Evolutionary conservation across 768 basidiomycete genomes (phyloP), one percentile per base, ranked within the genome.

Genomic region (Leccinum ochraceum): DNA sequence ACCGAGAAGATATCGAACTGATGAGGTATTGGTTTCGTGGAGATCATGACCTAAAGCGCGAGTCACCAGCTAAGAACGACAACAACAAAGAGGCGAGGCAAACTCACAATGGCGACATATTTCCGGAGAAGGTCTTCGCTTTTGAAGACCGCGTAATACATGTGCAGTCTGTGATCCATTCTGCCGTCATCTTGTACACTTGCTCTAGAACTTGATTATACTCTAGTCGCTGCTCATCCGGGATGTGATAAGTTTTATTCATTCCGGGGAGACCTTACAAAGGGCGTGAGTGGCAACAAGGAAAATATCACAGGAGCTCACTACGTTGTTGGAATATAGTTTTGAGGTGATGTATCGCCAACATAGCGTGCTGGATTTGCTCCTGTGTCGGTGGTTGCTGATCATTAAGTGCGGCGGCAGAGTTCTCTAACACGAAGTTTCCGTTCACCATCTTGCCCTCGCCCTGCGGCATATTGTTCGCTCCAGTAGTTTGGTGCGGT

Each of bases 21-120:
- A 98, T 69, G 86, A 96, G 69, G 96, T 98, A 1, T 85, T 92
- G 66, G 89, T 98, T 39, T 80, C 92, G 13, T 98, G 96, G 96
- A 80, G 95, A 66, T 81, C 53, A 42, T 74, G 51, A 66, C 78
- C 84, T 83, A 60, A 58, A 59, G 32, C 39, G 6, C 53, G 57
- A 39, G 59, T 55, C 50, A 66, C 58, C 54, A 32, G 36, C 22
- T 50, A 55, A 67, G 57, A 5, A 56, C 60, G 60, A 44, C 13
- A 16, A 52, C 54, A 20, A 61, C 34, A 65, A 65, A 65, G 39
- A 57, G 24, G 65, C 52, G 54, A 67, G 60, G 46, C 28, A 20
- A 54, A 63, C 86, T 60, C 66, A 89, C 89, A 56, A 87, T 85
- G 13, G 76, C 69, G 37, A 87, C 75, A 32, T 83, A 69, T 71